A percentile compares a stretch with the other conserved stretches of the same genome.
Evolutionary conservation across 2,329 filamentous ascomycete species (phyloP).

Genomic region (Fusarium sp.): DNA sequence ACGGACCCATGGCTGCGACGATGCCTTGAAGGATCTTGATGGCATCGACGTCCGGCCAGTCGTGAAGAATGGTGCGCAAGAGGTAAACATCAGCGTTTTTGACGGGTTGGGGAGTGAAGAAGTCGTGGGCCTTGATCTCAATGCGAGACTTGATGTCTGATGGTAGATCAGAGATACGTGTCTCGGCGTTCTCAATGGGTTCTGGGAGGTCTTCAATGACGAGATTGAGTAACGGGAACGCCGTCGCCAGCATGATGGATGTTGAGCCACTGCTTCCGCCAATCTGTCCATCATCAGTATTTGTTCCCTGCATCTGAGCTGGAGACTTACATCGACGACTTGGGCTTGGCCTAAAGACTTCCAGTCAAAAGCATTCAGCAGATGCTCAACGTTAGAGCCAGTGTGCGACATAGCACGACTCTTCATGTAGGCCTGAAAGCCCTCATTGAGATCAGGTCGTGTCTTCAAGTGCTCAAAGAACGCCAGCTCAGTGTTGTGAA

Average conservation of each 20-base stretch:
- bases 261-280: constrained; percentile 27
- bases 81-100: constrained; percentile 48
- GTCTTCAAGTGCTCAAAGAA: constrained; percentile 51
- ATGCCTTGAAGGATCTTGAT: constrained; percentile 44
- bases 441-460: background rate
- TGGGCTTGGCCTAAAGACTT: constrained; percentile 1
- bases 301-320: accelerated
- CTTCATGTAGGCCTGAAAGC: constrained; percentile 27
- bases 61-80: constrained; percentile 49
- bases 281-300: background rate
- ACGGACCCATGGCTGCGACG: background rate
- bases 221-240: constrained; percentile 51
- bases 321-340: constrained; percentile 23
- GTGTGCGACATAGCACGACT: constrained; percentile 33
- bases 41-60: constrained; percentile 52
- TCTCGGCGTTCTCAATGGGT: background rate
- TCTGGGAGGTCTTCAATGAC: constrained; percentile 51
- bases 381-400: constrained; percentile 26
- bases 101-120: constrained; percentile 49
- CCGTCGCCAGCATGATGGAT: constrained; percentile 37
- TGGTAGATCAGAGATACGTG: constrained; percentile 33
- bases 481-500: constrained; percentile 41
- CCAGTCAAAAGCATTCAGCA: constrained; percentile 26
- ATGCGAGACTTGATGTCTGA: constrained; percentile 38
- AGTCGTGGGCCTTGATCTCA: constrained; percentile 46